Percentiles rank a stretch among this genome's conserved stretches.
Evolutionary conservation across 2,329 filamentous ascomycete species (phyloP).

Genomic region (Trichoderma sp.): DNA sequence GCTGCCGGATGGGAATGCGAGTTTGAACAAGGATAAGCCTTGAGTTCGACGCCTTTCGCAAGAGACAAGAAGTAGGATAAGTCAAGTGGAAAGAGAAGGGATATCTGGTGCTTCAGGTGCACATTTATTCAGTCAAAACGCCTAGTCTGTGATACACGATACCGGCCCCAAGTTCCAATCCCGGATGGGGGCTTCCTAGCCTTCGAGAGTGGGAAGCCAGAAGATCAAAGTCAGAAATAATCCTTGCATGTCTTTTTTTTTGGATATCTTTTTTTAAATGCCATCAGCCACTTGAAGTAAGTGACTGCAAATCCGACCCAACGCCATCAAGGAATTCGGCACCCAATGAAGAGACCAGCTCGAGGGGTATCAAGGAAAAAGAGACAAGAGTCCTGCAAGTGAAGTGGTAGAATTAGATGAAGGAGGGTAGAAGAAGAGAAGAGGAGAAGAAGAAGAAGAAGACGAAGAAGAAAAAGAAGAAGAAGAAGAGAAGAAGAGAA

Average conservation of each 20-base stretch:
- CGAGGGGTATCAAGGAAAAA: conserved; percentile 12
- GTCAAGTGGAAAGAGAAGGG: not conserved
- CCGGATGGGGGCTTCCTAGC: not conserved
- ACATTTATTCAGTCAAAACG: conserved; percentile 36
- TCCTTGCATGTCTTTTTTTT: conserved; percentile 4
- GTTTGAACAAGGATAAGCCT: not conserved
- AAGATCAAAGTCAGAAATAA: not conserved
- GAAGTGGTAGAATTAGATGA: not conserved
- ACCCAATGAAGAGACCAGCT: conserved; percentile 5
- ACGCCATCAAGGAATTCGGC: conserved; percentile 2
- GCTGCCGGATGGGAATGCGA: not conserved
- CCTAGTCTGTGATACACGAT: conserved; percentile 37
- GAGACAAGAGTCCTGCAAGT: not conserved
- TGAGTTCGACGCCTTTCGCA: not conserved
- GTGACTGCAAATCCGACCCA: conserved; percentile 13
- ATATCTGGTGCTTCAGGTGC: conserved; percentile 2
- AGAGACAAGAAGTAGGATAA: too few relatives aligned
- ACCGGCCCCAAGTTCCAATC: conserved; percentile 32
- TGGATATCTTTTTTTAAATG: not conserved
- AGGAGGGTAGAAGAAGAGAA: not conserved
- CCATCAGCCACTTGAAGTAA: conserved; percentile 1
- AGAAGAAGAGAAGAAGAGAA: not conserved
- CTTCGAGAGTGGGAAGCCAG: not conserved
- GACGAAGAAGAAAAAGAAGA: not conserved
- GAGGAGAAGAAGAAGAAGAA: not conserved